Evolutionary conservation across 805 yeast genomes (phyloP).

Genomic region (Scheffersomyces ergatensis): DNA sequence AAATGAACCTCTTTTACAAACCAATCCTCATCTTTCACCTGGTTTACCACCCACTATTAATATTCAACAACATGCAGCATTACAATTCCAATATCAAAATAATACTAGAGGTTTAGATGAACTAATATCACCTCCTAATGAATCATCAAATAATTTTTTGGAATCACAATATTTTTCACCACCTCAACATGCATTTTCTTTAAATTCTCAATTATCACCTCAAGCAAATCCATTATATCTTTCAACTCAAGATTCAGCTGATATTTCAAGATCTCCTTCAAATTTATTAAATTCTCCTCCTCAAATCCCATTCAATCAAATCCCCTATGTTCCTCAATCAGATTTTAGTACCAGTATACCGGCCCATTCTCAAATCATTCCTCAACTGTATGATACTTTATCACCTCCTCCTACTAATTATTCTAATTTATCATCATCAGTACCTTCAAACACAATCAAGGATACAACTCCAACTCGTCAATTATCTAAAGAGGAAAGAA

Average conservation of each 20-base stretch:
- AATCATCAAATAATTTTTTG: constrained; percentile 3
- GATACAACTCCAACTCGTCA: constrained; percentile 28
- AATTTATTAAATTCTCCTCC: constrained; percentile 37
- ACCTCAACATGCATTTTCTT: constrained; percentile 26
- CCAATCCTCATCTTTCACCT: constrained; percentile 7
- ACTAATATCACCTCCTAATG: constrained; percentile 29
- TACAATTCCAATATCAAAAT: constrained; percentile 5
- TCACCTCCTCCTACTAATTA: constrained; percentile 22
- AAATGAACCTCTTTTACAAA: constrained; percentile 32
- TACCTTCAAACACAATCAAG: constrained; percentile 17
- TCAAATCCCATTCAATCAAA: constrained; percentile 10
- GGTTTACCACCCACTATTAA: background rate
- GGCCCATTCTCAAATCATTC: constrained; percentile 6
- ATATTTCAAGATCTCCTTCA: constrained; percentile 36
- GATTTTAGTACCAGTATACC: constrained; percentile 23
- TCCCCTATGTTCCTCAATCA: constrained; percentile 2
- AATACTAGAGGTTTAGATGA: constrained; percentile 19
- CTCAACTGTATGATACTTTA: constrained; percentile 9
- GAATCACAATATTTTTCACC: constrained; percentile 44
- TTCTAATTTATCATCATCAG: constrained; percentile 27
- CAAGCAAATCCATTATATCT: constrained; percentile 19
- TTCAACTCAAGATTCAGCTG: constrained; percentile 17
- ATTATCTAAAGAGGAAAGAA: constrained; percentile 62
- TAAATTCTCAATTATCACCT: constrained; percentile 28
- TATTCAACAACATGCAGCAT: constrained; percentile 8